phyloP scores from a whole-genome alignment of 352 stramenopile species.

The Phytophthora hybrid region DNA sequence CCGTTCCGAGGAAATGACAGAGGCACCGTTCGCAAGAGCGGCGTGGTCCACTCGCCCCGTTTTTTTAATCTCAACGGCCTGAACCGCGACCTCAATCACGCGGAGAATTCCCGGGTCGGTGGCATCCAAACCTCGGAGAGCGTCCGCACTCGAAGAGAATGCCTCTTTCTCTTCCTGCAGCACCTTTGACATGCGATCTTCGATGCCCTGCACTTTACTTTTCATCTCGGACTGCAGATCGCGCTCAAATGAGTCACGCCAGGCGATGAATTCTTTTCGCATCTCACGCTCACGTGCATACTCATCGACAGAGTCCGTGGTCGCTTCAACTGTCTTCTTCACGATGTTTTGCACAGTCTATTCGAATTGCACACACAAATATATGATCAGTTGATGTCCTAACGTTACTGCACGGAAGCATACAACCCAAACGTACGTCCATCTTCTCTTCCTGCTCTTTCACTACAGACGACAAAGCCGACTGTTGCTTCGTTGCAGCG shows the following conservation, averaged over 20 bases:
- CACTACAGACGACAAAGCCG: conserved; percentile 36
- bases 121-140: conserved; percentile 56
- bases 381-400: conserved; percentile 19
- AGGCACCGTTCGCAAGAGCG: conserved; percentile 70
- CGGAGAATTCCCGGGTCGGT: conserved; percentile 58
- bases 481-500: conserved; percentile 39
- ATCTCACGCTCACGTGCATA: conserved; percentile 26
- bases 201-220: conserved; percentile 61
- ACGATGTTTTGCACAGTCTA: conserved; percentile 38
- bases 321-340: conserved; percentile 21
- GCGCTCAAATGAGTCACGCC: conserved; percentile 42
- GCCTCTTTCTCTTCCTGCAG: conserved; percentile 69
- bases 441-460: conserved; percentile 56
- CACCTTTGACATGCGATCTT: conserved; percentile 65
- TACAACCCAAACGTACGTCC: conserved; percentile 37
- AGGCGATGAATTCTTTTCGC: conserved; percentile 42
- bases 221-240: conserved; percentile 61
- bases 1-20: conserved; percentile 66
- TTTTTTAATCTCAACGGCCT: conserved; percentile 71
- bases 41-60: conserved; percentile 69
- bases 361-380: neutral
- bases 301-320: conserved; percentile 8
- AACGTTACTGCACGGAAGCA: neutral
- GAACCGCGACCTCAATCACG: conserved; percentile 55
- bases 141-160: conserved; percentile 59